These are phyloP conservation scores for Penicillium verhagenii DNA, from an alignment of 495 filamentous ascomycete genomes.

Conservation along the genomic window DNA sequence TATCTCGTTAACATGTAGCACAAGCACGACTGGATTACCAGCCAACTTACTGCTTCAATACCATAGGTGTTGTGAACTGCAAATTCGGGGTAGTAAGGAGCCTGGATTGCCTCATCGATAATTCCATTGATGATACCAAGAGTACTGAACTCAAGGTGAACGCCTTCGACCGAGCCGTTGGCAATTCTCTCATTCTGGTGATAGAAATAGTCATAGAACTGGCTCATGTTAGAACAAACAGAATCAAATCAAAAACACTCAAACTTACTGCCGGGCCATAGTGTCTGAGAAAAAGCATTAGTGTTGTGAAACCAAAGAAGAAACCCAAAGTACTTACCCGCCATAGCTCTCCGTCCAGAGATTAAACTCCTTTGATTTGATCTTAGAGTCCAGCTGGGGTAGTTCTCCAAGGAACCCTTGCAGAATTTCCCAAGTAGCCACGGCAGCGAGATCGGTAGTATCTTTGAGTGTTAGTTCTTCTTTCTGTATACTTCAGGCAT, in stretches of 20 bases:
- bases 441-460: slow-evolving; percentile 54
- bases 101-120: slow-evolving; percentile 68
- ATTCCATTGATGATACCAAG: slow-evolving; percentile 68
- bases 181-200: slow-evolving; percentile 59
- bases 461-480: slow-evolving; percentile 16
- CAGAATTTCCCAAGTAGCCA: slow-evolving; percentile 57
- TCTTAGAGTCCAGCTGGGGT: slow-evolving; percentile 47
- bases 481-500: not conserved
- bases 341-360: slow-evolving; percentile 33
- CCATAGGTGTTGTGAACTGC: slow-evolving; percentile 76
- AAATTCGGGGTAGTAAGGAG: slow-evolving; percentile 63
- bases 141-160: slow-evolving; percentile 49
- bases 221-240: slow-evolving; percentile 34
- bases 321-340: slow-evolving; percentile 53
- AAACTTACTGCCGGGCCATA: slow-evolving; percentile 65
- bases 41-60: slow-evolving; percentile 51
- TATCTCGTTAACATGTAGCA: slow-evolving; percentile 3
- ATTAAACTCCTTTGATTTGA: slow-evolving; percentile 43
- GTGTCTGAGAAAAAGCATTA: slow-evolving; percentile 53
- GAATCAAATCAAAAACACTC: slow-evolving; percentile 53
- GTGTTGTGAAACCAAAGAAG: slow-evolving; percentile 52
- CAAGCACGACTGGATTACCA: too few species aligned
- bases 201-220: slow-evolving; percentile 57
- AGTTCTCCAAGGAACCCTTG: slow-evolving; percentile 56
- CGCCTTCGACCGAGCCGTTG: slow-evolving; percentile 35